Base-by-base conservation (phyloP, 2,329 filamentous ascomycete species). In the Diplodia seriata region DNA sequence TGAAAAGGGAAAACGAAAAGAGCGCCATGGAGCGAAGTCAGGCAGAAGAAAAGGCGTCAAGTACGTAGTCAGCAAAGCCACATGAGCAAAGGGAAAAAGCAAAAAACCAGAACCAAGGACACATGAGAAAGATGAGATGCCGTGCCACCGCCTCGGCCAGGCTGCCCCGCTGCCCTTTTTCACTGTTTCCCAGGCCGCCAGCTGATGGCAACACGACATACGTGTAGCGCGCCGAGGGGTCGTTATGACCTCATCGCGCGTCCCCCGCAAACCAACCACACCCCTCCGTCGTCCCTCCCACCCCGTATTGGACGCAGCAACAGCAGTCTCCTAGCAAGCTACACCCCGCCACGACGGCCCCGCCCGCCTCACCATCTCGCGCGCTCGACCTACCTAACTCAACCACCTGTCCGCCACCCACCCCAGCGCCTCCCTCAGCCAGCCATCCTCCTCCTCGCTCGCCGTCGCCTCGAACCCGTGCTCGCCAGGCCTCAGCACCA, bases 381-480 rank as follows among this genome's bases (percentile, higher is more conserved):
- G 11, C 33, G 8, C 7, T 12, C 26, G 7, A 4, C 43, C 18
- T n/a, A 47, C 29, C 47, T 66, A 40, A 56, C 36, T 66, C 64
- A 78, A 69, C 76, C 76, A 78, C 53, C 61, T 63, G 50, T 72
- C 68, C 55, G 73, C 72, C 49, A 76, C 73, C 29, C 71, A 72
- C 4, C 64, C n/a, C 20, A 68, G 69, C 29, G 64, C 68, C 68
- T 47, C 53, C 23, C 53, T 23, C 50, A 67, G 23, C 64, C 64
- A 67, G 38, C 40, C 11, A 43, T 67, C 53, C 18, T 59, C 53
- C 8, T 56, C 64, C 20, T 20, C 29, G 14, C 43, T 49, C 8
- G 53, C 63, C 36, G 9, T 18, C 9, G 29, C 54, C 26, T 77
- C 76, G 56, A 78, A 78, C 8, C 76, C 77, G 70, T 78, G 77